Base-by-base conservation (phyloP, 108 stramenopile genomes). In the Cyclostephanos tholiformis region DNA sequence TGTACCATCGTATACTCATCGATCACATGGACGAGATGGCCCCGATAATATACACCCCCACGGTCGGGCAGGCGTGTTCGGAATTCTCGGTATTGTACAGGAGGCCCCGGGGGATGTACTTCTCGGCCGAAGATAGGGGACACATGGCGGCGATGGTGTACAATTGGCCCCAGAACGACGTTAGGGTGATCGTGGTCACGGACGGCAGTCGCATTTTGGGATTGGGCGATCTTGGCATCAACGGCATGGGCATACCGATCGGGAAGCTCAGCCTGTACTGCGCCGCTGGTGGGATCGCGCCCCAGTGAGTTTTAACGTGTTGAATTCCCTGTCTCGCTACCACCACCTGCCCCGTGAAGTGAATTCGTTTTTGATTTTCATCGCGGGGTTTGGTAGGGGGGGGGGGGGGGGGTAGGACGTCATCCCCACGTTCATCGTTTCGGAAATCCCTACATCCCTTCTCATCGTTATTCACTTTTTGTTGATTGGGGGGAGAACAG, bases 11-110 rank as follows among this genome's bases (percentile, higher is more conserved):
- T 0, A 72, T 98, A 17, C 84, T 99, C 53, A 89, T 95, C 12
- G 91, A 94, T 71, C 91, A 99, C 82, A 92, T 98, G 58, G 93
- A 93, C 52, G 97, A 98, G 84, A 87, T 97, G 87, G 96, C 96
- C 48, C 97, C 98, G 9, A 74, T 97, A 60, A 96, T 99, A 70
- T 99, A 99, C 89, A 99, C 99, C 2, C 99, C 99, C 29, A 98
- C 98, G 6, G 99, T 99, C 0, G 99, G 98, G 10, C 93, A 96
- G 84, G 98, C 97, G 29, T 99, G 99, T 67, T 89, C 91, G 72
- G 94, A 95, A 70, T 91, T 93, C 71, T 86, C 74, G 6, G 58
- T 71, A 20, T 73, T 84, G 30, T 97, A 86, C 84, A 88, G 92
- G 11, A 76, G 93, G 61, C 91, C 97, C 3, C 83, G 97, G 20